Evolutionary conservation across 352 stramenopile genomes (phyloP).

Genomic region (Pythium rhizo-oryzae): DNA sequence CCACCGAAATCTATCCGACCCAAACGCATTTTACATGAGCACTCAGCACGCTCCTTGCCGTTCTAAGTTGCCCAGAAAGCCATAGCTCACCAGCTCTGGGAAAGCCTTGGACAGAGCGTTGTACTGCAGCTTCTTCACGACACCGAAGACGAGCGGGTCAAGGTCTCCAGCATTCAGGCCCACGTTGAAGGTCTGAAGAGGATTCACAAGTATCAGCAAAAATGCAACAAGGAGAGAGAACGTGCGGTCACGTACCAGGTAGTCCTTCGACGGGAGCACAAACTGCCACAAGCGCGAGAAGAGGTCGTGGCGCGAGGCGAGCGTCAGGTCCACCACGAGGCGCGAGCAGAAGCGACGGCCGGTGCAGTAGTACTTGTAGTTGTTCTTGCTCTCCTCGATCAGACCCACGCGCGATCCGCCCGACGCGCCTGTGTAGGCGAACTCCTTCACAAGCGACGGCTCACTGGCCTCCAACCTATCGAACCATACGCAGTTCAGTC

Average conservation of each 20-base stretch:
- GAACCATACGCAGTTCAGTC: background rate
- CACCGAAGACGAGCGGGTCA: conserved; percentile 70
- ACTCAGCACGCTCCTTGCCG: background rate
- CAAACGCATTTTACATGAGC: background rate
- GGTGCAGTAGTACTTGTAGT: conserved; percentile 89
- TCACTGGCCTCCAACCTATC: conserved; percentile 66
- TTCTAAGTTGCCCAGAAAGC: background rate
- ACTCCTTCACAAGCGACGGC: conserved; percentile 65
- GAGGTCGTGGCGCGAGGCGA: conserved; percentile 64
- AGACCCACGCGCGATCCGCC: conserved; percentile 60
- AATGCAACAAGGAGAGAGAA: background rate
- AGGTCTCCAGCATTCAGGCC: conserved; percentile 56
- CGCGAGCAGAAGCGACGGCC: conserved; percentile 77
- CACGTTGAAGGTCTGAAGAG: conserved; percentile 65
- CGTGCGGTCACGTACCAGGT: conserved; percentile 37
- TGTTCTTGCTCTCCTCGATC: conserved; percentile 71
- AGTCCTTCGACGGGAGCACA: conserved; percentile 51
- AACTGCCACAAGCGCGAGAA: conserved; percentile 57
- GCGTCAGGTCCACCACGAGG: conserved; percentile 63
- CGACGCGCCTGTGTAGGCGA: conserved; percentile 73
- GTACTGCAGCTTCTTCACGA: conserved; percentile 79
- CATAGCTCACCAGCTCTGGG: conserved; percentile 51
- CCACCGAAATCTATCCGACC: conserved; percentile 51
- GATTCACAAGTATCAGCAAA: background rate
- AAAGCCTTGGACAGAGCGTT: conserved; percentile 70